Evolutionary conservation across 108 stramenopile genomes (phyloP).

Genomic region (Cylindrotheca closterium): DNA sequence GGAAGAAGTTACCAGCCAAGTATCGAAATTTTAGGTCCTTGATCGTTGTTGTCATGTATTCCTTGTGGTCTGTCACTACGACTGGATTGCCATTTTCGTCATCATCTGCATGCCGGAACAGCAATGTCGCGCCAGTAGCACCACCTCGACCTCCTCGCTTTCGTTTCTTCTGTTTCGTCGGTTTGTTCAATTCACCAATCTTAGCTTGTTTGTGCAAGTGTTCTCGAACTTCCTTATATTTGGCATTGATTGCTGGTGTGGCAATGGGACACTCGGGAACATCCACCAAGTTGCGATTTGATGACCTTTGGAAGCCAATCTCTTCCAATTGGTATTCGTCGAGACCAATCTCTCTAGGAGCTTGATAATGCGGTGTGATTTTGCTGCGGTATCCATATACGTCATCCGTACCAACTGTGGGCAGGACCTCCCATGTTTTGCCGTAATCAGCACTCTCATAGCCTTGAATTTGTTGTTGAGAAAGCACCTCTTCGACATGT

Average conservation of each 20-base stretch:
- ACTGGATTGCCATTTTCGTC: constrained; percentile 47
- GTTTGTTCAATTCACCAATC: constrained; percentile 15
- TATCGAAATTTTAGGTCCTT: constrained; percentile 70
- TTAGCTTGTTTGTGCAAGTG: constrained; percentile 36
- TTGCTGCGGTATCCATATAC: constrained; percentile 90
- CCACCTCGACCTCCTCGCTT: constrained; percentile 34
- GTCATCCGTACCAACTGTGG: constrained; percentile 86
- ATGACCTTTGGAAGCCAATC: constrained; percentile 87
- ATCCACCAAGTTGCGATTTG: constrained; percentile 81
- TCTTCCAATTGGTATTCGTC: constrained; percentile 31
- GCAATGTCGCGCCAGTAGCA: constrained; percentile 81
- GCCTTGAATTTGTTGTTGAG: constrained; percentile 31
- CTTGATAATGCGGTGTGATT: constrained; percentile 95
- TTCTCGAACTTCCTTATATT: constrained; percentile 52
- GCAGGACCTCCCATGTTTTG: constrained; percentile 7
- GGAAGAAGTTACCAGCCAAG: constrained; percentile 97
- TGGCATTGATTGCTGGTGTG: constrained; percentile 87
- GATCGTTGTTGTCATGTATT: constrained; percentile 75
- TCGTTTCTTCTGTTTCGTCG: constrained; percentile 9
- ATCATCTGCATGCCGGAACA: constrained; percentile 77
- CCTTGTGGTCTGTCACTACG: constrained; percentile 85
- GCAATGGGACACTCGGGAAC: constrained; percentile 93
- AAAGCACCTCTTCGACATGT: constrained; percentile 84
- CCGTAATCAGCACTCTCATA: constrained; percentile 2
- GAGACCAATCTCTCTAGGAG: constrained; percentile 56